Evolutionary conservation across 371 early-diverging fungal genomes (phyloP), one percentile per base, ranked within the genome.

Genomic region (Syncephalis plumigaleata): DNA sequence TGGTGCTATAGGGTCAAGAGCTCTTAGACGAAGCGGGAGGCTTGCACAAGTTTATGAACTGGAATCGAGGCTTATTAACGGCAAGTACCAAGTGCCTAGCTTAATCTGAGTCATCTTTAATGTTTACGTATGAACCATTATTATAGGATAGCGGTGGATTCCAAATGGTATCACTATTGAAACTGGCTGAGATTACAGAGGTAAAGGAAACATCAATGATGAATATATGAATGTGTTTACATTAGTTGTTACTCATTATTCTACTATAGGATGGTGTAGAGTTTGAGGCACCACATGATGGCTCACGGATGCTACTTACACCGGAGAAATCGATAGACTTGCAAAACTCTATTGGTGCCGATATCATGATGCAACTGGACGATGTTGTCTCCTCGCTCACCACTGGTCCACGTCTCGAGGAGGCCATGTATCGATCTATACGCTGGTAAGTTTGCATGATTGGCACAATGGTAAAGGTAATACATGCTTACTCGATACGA

Each of bases 311-410:
- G 77, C 63, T 93, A 59, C 67, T 94, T 58, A 93, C 93, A n/a
- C 95, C 97, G 1, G 95, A 96, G 54, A 80, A 90, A 52, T 90
- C 91, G 9, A 91, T 94, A 62, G 69, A 72, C 7, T 68, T 92
- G 55, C 97, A 96, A 59, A 91, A 87, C 61, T 71, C 76, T n/a
- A 87, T 96, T 55, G 92, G 91, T 16, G 87, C 92, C 1, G 97
- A 93, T 64, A 92, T 96, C 42, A 90, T 94, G 69, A 94, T 96
- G 95, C 97, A 94, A 58, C 61, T 96, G 47, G 96, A 96, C 59
- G 94, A 96, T 63, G 95, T 96, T 15, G 89, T 93, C 2, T 84
- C 89, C 18, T 87, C 93, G 13, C 62, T 88, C 47, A 77, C 80
- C 7, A 72, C 78, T 3, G 82, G 87, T 2, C 75, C 81, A 3